Conservation (phyloP, 495 filamentous ascomycete species). For the Aspergillus biplanus region DNA sequence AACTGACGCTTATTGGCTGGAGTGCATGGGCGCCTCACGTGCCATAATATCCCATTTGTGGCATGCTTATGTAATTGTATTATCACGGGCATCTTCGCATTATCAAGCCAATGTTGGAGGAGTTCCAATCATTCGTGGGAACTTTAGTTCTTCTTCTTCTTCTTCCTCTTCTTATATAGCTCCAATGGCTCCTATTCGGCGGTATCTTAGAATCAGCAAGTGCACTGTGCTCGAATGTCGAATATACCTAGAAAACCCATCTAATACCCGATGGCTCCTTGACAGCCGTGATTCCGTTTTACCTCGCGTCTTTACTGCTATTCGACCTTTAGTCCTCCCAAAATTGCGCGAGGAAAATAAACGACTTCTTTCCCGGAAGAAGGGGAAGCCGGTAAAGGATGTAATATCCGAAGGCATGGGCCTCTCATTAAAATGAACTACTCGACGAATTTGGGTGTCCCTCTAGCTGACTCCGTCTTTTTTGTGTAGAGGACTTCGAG, state of each 20-base stretch:
- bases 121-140: too few species aligned
- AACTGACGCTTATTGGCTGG: background rate
- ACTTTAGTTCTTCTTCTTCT: background rate
- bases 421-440: background rate
- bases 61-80: conserved; percentile 6
- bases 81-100: background rate
- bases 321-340: conserved; percentile 82
- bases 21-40: background rate
- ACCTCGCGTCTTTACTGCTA: conserved; percentile 76
- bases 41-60: conserved; percentile 2
- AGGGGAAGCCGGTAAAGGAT: conserved; percentile 82
- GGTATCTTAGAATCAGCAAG: conserved; percentile 82
- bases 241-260: conserved; percentile 91
- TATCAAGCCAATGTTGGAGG: too few species aligned
- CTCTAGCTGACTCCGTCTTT: background rate
- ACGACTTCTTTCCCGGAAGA: conserved; percentile 57
- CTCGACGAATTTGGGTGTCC: background rate
- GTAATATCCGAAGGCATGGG: conserved; percentile 77
- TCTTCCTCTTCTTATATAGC: background rate
- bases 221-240: conserved; percentile 92
- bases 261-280: conserved; percentile 83
- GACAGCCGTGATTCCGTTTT: conserved; percentile 68
- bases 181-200: conserved; percentile 77
- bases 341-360: conserved; percentile 90
- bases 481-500: conserved; percentile 81